Base-by-base conservation (phyloP, 2,329 filamentous ascomycete genomes). In the Falciphora oryzae region DNA sequence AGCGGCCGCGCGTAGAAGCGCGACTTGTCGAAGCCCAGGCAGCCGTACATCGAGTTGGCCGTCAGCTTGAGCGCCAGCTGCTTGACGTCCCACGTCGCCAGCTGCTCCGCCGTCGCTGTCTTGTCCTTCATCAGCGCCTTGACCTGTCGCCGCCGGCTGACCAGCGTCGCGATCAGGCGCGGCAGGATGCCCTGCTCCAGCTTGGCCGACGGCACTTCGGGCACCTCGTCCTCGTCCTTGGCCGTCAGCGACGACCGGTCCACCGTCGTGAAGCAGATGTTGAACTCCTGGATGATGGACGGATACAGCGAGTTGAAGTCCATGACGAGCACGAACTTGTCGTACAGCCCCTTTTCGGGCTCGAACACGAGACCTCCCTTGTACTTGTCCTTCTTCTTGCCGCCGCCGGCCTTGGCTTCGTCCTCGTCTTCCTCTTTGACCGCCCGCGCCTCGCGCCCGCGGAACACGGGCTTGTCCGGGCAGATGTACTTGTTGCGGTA, bases 231-330 rank as follows among this genome's bases (percentile, higher is more conserved):
- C 63, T 97, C 92, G 62, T 95, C 90, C 57, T 93, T 88, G 44
- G 32, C 59, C 14, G 38, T 61, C 59, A 89, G 79, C 66, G 85
- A 81, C 57, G 85, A 82, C 70, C 95, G 85, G 67, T 98, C 91
- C 8, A 99, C 93, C 0, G 96, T 99, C 2, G 95, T 99, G 78
- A 99, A 99, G 81, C 96, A 99, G 70, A 99, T 99, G 77, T 99
- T 99, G 80, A 89, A 99, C 83, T 99, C 96, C 74, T 99, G 96
- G 67, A 99, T 99, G 73, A 99, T 98, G 73, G 92, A 97, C 38
- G 95, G 95, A 72, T 99, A 99, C 67, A 99, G 82, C 71, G 93
- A 97, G 84, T 99, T 99, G 82, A 99, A 99, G 81, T 99, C 95
- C 96, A 99, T 99, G 76, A 99, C 96, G 65, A 99, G 85, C 64